Conservation (phyloP, 352 stramenopile species). For the Poterioochromonas sp. region DNA sequence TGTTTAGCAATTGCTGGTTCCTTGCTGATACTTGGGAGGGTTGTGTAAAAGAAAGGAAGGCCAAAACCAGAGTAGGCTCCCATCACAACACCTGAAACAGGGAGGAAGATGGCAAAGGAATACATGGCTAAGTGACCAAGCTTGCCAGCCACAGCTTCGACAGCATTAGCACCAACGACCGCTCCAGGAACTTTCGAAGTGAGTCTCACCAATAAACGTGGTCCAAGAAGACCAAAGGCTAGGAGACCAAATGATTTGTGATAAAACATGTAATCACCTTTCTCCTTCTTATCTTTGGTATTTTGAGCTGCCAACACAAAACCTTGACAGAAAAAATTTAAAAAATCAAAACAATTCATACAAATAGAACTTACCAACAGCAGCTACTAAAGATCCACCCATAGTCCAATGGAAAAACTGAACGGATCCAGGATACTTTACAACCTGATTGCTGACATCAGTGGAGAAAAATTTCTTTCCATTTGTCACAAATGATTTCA, state of each 20-base stretch:
- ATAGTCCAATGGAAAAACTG: slow-evolving; percentile 12
- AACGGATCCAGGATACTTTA: neutral
- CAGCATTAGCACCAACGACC: neutral
- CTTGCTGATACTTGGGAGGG: neutral
- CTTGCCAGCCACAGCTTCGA: neutral
- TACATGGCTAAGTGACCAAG: neutral
- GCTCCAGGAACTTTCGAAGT: neutral
- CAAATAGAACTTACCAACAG: neutral
- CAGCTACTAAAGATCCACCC: slow-evolving; percentile 1
- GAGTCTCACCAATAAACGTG: neutral
- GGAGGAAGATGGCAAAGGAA: neutral
- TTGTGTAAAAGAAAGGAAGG: slow-evolving; percentile 23
- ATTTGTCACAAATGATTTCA: no score
- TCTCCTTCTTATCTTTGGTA: slow-evolving; percentile 13
- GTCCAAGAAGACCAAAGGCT: neutral
- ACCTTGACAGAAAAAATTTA: neutral
- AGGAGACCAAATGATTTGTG: slow-evolving; percentile 6
- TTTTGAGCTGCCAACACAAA: neutral
- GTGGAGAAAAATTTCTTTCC: no score
- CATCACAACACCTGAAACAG: slow-evolving; percentile 17
- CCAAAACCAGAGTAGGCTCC: neutral
- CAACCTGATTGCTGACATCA: neutral
- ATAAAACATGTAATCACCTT: slow-evolving; percentile 21
- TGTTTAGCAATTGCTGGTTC: neutral
- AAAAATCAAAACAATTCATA: neutral